Conservation (phyloP, 805 yeast species). For the Myxozyma lipomycoides region DNA sequence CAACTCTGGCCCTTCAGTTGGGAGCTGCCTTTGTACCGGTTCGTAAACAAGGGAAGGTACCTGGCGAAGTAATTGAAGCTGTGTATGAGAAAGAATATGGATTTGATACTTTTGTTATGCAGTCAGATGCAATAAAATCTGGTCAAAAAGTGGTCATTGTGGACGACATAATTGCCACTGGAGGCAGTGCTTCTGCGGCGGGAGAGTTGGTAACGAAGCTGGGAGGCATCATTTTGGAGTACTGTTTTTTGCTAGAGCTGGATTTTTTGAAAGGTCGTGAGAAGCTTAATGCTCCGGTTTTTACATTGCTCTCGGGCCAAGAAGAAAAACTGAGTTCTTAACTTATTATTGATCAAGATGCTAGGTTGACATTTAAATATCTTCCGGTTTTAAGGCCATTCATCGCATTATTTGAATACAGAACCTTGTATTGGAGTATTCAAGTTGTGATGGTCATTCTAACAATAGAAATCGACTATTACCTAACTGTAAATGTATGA, state of each 20-base stretch:
- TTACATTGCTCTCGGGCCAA: conserved; percentile 60
- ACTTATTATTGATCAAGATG: too few relatives aligned
- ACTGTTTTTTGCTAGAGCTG: conserved; percentile 86
- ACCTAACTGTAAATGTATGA: too few relatives aligned
- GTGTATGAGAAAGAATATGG: conserved; percentile 90
- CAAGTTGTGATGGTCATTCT: too few relatives aligned
- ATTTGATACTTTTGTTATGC: conserved; percentile 81
- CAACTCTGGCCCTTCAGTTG: conserved; percentile 83
- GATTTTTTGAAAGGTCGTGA: conserved; percentile 93
- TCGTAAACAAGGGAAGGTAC: conserved; percentile 92
- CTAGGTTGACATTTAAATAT: too few relatives aligned
- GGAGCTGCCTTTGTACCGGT: conserved; percentile 92
- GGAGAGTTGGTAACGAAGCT: conserved; percentile 71
- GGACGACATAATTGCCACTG: conserved; percentile 94
- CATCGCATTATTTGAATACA: too few relatives aligned
- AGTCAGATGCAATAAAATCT: conserved; percentile 69
- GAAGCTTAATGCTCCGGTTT: conserved; percentile 78
- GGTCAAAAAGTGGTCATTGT: conserved; percentile 82
- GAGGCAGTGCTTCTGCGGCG: conserved; percentile 94
- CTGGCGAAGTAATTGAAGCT: conserved; percentile 74
- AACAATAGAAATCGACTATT: too few relatives aligned
- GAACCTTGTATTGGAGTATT: too few relatives aligned
- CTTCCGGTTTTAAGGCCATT: too few relatives aligned
- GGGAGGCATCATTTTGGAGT: conserved; percentile 73
- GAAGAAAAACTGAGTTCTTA: conserved; percentile 13